phyloP scores from a whole-genome alignment of 768 basidiomycete species.

The Termitomyces sp. region DNA sequence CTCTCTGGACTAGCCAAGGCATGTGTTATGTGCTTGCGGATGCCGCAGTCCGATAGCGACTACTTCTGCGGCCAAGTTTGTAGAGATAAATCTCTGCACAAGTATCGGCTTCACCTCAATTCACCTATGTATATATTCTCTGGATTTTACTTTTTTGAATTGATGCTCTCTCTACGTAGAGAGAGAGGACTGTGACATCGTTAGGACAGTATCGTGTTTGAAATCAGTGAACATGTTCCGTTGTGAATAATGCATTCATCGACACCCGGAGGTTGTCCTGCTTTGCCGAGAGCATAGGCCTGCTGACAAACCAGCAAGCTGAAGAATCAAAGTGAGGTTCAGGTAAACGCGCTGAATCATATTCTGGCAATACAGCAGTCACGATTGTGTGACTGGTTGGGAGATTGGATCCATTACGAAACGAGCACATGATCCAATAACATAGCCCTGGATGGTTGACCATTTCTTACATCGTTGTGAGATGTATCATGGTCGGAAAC shows the following conservation, averaged over 20 bases:
- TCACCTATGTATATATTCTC: background rate
- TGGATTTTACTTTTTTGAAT: background rate
- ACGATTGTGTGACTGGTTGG: background rate
- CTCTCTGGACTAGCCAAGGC: slow-evolving; percentile 43
- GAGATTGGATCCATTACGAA: background rate
- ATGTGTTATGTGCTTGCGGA: slow-evolving; percentile 60
- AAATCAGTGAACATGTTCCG: background rate
- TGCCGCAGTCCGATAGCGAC: slow-evolving; percentile 54
- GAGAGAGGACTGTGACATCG: too few relatives aligned
- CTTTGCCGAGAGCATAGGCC: background rate
- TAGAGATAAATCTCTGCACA: slow-evolving; percentile 54
- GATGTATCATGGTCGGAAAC: too few relatives aligned
- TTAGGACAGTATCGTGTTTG: too few relatives aligned
- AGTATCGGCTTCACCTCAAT: slow-evolving; percentile 16
- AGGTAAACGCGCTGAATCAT: background rate
- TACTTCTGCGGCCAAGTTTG: slow-evolving; percentile 60
- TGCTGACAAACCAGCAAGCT: background rate
- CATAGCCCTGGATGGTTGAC: too few relatives aligned
- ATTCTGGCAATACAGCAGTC: too few relatives aligned
- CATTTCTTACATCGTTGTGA: too few relatives aligned
- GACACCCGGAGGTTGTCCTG: background rate
- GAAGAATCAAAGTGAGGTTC: too few relatives aligned
- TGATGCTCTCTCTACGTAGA: background rate
- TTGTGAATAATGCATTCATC: background rate
- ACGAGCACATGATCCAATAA: too few relatives aligned